A percentile compares a stretch with the other conserved stretches of the same genome.
These are phyloP conservation scores for Yamadazyma blattariae DNA, from an alignment of 1,139 yeast species.

Conservation along the genomic window DNA sequence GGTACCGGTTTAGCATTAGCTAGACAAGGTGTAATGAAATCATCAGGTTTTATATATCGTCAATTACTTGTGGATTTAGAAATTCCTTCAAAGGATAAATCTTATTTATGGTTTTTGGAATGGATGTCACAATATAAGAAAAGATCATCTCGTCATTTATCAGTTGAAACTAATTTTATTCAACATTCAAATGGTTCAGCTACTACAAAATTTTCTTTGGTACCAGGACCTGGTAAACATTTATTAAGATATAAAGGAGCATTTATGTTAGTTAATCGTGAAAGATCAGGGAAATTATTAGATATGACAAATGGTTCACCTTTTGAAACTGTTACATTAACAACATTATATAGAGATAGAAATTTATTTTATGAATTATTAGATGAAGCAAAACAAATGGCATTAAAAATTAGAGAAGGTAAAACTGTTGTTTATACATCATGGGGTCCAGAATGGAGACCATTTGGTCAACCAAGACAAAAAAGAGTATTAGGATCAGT, in stretches of 20 bases:
- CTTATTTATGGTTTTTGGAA: conserved; percentile 90
- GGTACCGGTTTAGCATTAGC: conserved; percentile 86
- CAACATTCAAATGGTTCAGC: conserved; percentile 95
- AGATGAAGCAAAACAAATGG: conserved; percentile 80
- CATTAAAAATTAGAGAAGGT: conserved; percentile 83
- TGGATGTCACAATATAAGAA: conserved; percentile 90
- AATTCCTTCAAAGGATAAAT: conserved; percentile 89
- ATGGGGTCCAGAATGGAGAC: conserved; percentile 99
- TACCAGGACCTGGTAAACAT: conserved; percentile 98
- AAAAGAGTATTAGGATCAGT: conserved; percentile 86
- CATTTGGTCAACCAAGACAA: conserved; percentile 93
- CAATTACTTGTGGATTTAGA: conserved; percentile 89
- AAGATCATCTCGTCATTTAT: conserved; percentile 75
- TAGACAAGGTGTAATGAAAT: conserved; percentile 63
- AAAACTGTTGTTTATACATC: conserved; percentile 91
- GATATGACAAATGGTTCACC: conserved; percentile 93
- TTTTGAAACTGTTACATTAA: conserved; percentile 89
- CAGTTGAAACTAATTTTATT: conserved; percentile 82
- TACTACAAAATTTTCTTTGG: conserved; percentile 80
- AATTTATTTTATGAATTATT: conserved; percentile 67
- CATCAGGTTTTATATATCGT: conserved; percentile 69
- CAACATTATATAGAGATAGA: conserved; percentile 84
- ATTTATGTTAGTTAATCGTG: conserved; percentile 83
- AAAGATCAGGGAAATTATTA: conserved; percentile 82
- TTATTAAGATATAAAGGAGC: conserved; percentile 83